Evolutionary conservation across 306 rosid genomes (phyloP).

Genomic region (Cicer pinnatifidum): DNA sequence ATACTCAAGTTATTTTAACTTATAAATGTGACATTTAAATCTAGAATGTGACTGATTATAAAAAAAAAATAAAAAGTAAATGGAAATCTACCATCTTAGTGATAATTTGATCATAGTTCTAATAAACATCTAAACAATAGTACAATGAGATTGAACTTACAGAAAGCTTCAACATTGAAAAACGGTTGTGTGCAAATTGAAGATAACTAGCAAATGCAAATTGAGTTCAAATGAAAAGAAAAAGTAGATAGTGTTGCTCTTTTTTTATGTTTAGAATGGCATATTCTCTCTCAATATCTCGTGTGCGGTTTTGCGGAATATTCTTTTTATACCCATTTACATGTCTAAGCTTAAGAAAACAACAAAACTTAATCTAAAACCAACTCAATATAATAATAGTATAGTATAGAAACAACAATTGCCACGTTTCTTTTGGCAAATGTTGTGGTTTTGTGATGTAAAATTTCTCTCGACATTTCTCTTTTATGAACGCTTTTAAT

Average conservation of each 20-base stretch:
- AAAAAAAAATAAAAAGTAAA: neutral
- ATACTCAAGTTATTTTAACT: neutral
- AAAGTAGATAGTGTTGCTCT: neutral
- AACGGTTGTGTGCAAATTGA: neutral
- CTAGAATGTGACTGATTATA: neutral
- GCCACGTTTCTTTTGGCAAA: too few species aligned
- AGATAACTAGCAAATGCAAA: neutral
- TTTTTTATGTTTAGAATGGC: neutral
- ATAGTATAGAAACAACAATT: too few species aligned
- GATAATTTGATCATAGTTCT: slow-evolving; percentile 1
- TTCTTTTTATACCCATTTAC: neutral
- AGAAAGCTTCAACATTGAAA: slow-evolving; percentile 32
- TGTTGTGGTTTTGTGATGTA: too few species aligned
- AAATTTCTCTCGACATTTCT: neutral
- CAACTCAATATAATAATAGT: too few species aligned
- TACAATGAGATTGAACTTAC: slow-evolving; percentile 27
- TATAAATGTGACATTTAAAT: neutral
- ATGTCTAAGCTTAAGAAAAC: slow-evolving; percentile 4
- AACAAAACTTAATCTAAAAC: neutral
- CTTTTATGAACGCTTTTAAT: neutral
- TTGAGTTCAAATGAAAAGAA: neutral
- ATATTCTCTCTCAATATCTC: neutral
- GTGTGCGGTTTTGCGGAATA: neutral
- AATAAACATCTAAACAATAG: neutral
- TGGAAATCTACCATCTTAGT: neutral